These are phyloP conservation scores for Atkinsonella texensis DNA, from an alignment of 2,329 filamentous ascomycete species.

Conservation along the genomic window DNA sequence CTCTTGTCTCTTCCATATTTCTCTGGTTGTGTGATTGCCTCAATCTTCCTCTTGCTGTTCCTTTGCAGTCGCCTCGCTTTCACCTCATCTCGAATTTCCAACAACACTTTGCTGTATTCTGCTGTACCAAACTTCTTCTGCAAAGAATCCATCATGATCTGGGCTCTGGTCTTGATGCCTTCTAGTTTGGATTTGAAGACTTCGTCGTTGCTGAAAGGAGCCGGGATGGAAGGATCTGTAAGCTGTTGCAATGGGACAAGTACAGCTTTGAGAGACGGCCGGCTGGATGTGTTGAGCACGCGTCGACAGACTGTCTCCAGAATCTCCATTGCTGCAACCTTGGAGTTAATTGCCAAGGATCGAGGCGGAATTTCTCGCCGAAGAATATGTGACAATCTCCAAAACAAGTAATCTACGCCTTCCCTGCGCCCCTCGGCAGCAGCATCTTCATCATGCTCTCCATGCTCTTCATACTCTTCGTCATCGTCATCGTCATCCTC, in stretches of 20 bases:
- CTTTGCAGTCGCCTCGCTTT: conserved; percentile 60
- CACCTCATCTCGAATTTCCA: conserved; percentile 62
- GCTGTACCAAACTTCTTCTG: conserved; percentile 76
- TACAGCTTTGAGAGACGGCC: conserved; percentile 49
- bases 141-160: conserved; percentile 68
- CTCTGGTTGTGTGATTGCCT: conserved; percentile 73
- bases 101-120: conserved; percentile 62
- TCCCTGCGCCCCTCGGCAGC: conserved; percentile 17
- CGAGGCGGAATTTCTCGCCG: conserved; percentile 60
- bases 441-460: conserved; percentile 29
- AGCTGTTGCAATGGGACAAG: conserved; percentile 62
- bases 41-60: conserved; percentile 76
- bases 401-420: conserved; percentile 61
- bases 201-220: conserved; percentile 60
- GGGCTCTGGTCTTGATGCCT: conserved; percentile 56
- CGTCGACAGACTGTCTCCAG: conserved; percentile 57
- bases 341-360: conserved; percentile 54
- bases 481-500: conserved; percentile 31
- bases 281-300: conserved; percentile 43
- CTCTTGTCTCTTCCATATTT: conserved; percentile 66
- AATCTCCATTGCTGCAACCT: conserved; percentile 63
- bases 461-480: too few relatives aligned
- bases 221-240: conserved; percentile 64
- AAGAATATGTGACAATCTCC: conserved; percentile 65
- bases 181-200: conserved; percentile 59